Evolutionary conservation across 495 filamentous ascomycete genomes (phyloP).

Genomic region (Pseudevernia furfuracea): DNA sequence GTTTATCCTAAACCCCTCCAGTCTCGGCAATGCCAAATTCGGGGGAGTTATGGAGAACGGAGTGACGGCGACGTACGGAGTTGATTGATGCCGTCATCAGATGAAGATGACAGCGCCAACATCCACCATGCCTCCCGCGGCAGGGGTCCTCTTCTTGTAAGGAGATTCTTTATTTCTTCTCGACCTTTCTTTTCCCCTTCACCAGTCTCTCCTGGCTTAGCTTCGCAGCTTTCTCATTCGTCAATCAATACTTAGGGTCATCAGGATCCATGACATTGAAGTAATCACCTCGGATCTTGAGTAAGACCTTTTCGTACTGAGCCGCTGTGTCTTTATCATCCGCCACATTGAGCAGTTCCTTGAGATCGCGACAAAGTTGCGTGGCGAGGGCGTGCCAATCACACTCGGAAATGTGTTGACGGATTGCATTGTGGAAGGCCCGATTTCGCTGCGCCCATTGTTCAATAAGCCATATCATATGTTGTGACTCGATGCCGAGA

Average conservation of each 20-base stretch:
- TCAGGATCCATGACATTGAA: conserved; percentile 10
- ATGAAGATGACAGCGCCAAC: not conserved
- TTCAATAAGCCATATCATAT: conserved; percentile 21
- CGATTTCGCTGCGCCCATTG: conserved; percentile 20
- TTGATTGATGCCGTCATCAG: not conserved
- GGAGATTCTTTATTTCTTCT: conserved; percentile 13
- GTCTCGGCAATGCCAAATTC: not conserved
- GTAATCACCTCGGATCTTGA: conserved; percentile 19
- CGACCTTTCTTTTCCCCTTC: conserved; percentile 15
- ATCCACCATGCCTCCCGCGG: not conserved
- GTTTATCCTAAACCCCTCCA: not conserved
- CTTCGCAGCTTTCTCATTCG: conserved; percentile 20
- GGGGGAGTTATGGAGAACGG: not conserved
- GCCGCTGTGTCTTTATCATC: conserved; percentile 17
- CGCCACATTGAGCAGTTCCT: conserved; percentile 20
- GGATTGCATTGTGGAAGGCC: conserved; percentile 12
- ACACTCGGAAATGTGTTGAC: conserved; percentile 17
- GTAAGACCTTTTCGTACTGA: conserved; percentile 19
- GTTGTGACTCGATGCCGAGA: conserved; percentile 13
- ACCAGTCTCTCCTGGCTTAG: conserved; percentile 7
- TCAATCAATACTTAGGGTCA: conserved; percentile 15
- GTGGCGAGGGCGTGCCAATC: conserved; percentile 13
- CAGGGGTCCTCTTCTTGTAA: not conserved
- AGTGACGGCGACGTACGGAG: not conserved
- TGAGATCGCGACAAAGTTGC: conserved; percentile 22